These are phyloP conservation scores for Chaetomium fimeti DNA, from an alignment of 495 filamentous ascomycete genomes.

Conservation along the genomic window DNA sequence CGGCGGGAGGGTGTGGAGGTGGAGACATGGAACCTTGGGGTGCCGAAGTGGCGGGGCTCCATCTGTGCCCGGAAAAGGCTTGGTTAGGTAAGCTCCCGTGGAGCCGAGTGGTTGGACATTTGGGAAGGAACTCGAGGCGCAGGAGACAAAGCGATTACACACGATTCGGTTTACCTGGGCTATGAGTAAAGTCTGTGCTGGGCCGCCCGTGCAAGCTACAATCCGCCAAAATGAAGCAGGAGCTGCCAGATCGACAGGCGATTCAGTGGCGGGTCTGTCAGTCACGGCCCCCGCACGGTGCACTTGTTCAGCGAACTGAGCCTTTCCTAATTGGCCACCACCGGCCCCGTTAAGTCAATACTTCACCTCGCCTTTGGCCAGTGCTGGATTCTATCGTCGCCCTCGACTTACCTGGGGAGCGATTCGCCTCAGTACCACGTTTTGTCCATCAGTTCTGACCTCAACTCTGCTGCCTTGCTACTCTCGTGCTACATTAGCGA, in stretches of 20 bases:
- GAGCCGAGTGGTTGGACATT: background rate
- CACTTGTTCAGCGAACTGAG: background rate
- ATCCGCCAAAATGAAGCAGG: background rate
- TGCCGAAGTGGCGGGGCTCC: background rate
- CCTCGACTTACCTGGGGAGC: too few species aligned
- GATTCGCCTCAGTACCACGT: background rate
- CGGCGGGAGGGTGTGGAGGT: constrained; percentile 22
- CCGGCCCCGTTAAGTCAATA: constrained; percentile 11
- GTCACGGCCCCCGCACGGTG: background rate
- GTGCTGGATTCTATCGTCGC: constrained; percentile 12
- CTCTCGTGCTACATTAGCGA: background rate
- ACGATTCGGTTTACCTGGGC: background rate
- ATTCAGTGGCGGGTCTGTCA: constrained; percentile 7
- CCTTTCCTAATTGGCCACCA: constrained; percentile 1
- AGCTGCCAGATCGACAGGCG: background rate
- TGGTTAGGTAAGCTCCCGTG: constrained; percentile 16
- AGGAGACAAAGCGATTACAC: background rate
- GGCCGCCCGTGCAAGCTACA: background rate
- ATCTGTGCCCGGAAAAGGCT: constrained; percentile 20
- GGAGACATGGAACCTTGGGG: constrained; percentile 13
- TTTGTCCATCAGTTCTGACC: background rate
- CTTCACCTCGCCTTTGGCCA: background rate
- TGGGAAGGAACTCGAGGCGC: background rate
- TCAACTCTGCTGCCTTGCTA: background rate
- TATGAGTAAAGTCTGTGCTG: background rate